These are phyloP conservation scores for Bacterosira constricta DNA, from an alignment of 108 stramenopile genomes.

Conservation along the genomic window DNA sequence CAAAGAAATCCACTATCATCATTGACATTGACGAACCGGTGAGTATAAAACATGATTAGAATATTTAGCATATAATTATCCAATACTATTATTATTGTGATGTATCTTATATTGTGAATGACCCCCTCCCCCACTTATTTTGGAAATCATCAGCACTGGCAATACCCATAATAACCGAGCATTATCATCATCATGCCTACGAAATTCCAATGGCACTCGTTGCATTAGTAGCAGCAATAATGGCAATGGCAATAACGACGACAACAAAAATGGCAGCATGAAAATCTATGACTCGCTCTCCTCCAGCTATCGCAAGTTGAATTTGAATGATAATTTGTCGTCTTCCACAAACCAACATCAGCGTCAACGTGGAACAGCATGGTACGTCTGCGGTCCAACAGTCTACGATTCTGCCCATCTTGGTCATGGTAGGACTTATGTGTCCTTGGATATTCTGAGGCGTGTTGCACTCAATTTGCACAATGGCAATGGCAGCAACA, in stretches of 20 bases:
- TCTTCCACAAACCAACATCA: not conserved
- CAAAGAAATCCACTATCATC: no score
- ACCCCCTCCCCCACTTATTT: no score
- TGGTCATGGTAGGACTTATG: conserved; percentile 97
- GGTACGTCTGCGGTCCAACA: conserved; percentile 99
- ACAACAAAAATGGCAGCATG: not conserved
- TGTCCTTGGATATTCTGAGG: conserved; percentile 93
- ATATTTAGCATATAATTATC: no score
- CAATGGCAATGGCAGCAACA: conserved; percentile 17
- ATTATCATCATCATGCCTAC: no score
- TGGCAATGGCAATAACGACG: not conserved
- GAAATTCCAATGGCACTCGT: not conserved
- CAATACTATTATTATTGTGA: no score
- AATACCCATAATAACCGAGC: no score
- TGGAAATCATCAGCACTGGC: no score
- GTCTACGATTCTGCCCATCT: conserved; percentile 96
- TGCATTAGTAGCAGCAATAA: not conserved
- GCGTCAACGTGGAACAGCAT: conserved; percentile 56
- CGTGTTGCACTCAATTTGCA: conserved; percentile 73
- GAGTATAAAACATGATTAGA: no score
- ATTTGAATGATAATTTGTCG: not conserved
- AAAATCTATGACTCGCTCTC: conserved; percentile 33
- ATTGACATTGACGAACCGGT: no score
- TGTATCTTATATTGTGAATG: no score
- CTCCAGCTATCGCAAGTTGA: conserved; percentile 1